A percentile compares a stretch with the other conserved stretches of the same genome.
phyloP scores from a whole-genome alignment of 306 rosid genomes.

The Quercus bicolor region DNA sequence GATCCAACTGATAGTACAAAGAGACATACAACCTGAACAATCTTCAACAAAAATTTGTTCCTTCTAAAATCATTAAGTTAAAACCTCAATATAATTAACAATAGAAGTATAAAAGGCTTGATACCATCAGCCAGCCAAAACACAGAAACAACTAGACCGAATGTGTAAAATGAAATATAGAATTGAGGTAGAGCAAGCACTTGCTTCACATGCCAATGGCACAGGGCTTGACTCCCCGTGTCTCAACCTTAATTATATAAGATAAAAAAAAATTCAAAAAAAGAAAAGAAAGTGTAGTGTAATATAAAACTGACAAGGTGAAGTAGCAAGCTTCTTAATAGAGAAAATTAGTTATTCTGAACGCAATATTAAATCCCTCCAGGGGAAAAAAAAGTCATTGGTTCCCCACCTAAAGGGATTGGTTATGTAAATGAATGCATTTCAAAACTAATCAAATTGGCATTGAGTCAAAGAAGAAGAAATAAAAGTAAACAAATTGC shows the following conservation, averaged over 20 bases:
- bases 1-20: conserved; percentile 71
- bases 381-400: no score
- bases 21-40: conserved; percentile 31
- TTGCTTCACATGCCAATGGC: no score
- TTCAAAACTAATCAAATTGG: neutral
- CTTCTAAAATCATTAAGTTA: conserved; percentile 19
- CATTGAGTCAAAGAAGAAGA: neutral
- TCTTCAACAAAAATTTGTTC: conserved; percentile 28
- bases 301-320: neutral
- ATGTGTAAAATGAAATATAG: no score
- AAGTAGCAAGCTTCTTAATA: neutral
- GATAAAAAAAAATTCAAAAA: no score
- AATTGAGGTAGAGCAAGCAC: no score
- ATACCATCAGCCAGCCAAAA: neutral
- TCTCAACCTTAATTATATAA: no score
- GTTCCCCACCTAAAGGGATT: neutral
- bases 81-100: conserved; percentile 16
- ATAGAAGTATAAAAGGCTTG: conserved; percentile 9
- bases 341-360: neutral
- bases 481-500: neutral
- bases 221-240: no score
- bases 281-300: neutral
- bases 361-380: neutral
- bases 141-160: neutral
- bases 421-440: neutral